These are phyloP conservation scores for Magnolia changhungtana DNA, from an alignment of 164 flowering plant species.

Conservation along the genomic window DNA sequence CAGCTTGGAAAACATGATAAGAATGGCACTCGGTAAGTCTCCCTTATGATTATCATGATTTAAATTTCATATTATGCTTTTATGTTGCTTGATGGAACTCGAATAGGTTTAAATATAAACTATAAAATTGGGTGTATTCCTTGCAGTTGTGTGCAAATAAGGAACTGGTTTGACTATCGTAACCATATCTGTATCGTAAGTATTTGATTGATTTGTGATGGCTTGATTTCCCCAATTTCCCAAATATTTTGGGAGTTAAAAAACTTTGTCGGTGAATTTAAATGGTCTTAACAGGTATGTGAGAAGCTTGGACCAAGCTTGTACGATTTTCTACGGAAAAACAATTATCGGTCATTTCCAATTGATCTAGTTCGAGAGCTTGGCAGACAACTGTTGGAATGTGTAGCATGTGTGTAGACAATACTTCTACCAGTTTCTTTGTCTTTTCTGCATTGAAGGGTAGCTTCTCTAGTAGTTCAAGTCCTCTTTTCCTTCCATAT, in stretches of 20 bases:
- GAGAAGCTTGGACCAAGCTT: slow-evolving; percentile 99
- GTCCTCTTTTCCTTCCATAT: background rate
- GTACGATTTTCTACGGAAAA: slow-evolving; percentile 99
- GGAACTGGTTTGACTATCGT: slow-evolving; percentile 99
- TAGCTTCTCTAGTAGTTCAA: background rate
- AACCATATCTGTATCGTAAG: slow-evolving; percentile 99
- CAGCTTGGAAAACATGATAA: slow-evolving; percentile 76
- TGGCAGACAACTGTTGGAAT: slow-evolving; percentile 97
- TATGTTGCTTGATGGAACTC: background rate
- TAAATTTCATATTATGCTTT: background rate
- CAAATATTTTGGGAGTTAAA: slow-evolving; percentile 55
- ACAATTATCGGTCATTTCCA: slow-evolving; percentile 99
- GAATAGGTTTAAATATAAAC: slow-evolving; percentile 1
- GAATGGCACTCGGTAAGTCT: slow-evolving; percentile 79
- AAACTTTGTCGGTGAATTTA: slow-evolving; percentile 59
- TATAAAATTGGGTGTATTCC: slow-evolving; percentile 68
- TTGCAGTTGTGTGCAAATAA: slow-evolving; percentile 99
- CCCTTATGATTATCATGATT: background rate
- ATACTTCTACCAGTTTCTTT: slow-evolving; percentile 22
- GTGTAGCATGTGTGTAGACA: slow-evolving; percentile 99
- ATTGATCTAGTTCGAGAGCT: slow-evolving; percentile 99
- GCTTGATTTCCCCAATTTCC: slow-evolving; percentile 47
- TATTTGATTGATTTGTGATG: slow-evolving; percentile 54
- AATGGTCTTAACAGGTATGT: slow-evolving; percentile 97
- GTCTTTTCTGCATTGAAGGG: slow-evolving; percentile 7